phyloP scores from a whole-genome alignment of 2,329 filamentous ascomycete genomes.

The Massarina eburnea region DNA sequence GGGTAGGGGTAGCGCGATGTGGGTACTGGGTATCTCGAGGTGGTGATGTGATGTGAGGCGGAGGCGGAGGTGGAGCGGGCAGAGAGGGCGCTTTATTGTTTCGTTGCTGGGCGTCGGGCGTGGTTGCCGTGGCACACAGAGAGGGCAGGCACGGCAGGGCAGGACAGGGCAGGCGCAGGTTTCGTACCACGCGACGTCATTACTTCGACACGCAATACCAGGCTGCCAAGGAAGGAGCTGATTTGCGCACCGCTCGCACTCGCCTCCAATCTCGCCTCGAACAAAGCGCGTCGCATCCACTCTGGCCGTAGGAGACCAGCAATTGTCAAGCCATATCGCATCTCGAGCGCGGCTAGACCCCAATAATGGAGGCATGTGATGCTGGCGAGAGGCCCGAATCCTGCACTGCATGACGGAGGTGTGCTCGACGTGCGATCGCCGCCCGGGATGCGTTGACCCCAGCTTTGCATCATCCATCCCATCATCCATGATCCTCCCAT shows the following conservation, averaged over 20 bases:
- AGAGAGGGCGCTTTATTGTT: conserved; percentile 8
- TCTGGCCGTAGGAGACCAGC: not conserved
- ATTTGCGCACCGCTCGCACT: not conserved
- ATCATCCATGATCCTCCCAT: no score
- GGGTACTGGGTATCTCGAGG: conserved; percentile 7
- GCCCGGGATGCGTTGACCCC: no score
- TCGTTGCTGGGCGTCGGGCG: not conserved
- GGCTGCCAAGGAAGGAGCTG: not conserved
- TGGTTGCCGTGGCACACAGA: conserved; percentile 8
- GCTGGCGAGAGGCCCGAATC: no score
- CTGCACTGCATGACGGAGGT: no score
- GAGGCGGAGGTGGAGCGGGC: not conserved
- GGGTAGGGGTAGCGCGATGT: not conserved
- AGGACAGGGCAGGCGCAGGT: not conserved
- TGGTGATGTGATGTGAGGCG: not conserved
- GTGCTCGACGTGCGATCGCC: no score
- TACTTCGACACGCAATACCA: conserved; percentile 5
- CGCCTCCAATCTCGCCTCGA: not conserved
- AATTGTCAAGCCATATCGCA: not conserved
- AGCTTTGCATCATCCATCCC: no score
- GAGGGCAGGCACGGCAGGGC: not conserved
- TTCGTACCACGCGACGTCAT: conserved; percentile 9
- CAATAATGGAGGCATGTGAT: no score
- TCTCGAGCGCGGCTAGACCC: no score
- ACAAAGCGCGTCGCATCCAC: not conserved